These are phyloP conservation scores for Paramecium primaurelia DNA, from an alignment of 73 alveolate genomes.

Conservation along the genomic window DNA sequence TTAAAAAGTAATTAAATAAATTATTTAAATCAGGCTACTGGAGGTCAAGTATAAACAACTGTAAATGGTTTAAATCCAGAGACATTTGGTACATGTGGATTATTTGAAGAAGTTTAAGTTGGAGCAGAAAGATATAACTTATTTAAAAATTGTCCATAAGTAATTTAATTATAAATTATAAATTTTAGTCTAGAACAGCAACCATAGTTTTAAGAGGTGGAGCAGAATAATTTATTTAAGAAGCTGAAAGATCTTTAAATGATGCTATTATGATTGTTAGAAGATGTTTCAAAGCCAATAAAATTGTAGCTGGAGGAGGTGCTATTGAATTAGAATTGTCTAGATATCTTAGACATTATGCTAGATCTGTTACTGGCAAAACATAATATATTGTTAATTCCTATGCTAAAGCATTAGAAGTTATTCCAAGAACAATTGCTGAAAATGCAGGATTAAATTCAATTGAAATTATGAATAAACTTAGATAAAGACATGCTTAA, in stretches of 20 bases:
- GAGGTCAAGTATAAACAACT: conserved; percentile 91
- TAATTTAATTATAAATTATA: not conserved
- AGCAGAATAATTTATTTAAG: conserved; percentile 96
- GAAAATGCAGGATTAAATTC: conserved; percentile 92
- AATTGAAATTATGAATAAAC: conserved; percentile 82
- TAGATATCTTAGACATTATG: conserved; percentile 86
- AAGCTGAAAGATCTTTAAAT: conserved; percentile 95
- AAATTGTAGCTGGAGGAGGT: conserved; percentile 91
- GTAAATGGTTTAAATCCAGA: conserved; percentile 80
- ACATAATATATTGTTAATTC: conserved; percentile 86
- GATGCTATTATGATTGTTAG: conserved; percentile 96
- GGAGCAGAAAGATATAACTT: conserved; percentile 94
- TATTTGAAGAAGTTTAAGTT: conserved; percentile 93
- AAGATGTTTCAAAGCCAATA: conserved; percentile 85
- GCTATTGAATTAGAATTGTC: conserved; percentile 94
- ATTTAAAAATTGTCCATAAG: conserved; percentile 76
- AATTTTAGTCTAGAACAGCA: conserved; percentile 81
- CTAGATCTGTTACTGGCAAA: conserved; percentile 82
- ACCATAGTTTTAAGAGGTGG: conserved; percentile 98
- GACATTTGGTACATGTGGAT: conserved; percentile 93
- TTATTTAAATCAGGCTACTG: conserved; percentile 77
- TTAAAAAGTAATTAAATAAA: conserved; percentile 40
- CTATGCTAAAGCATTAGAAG: conserved; percentile 95
- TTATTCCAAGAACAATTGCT: conserved; percentile 95
- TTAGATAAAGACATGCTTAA: conserved; percentile 91